Conservation (phyloP, 2,329 filamentous ascomycete genomes). For the Monascus ruber region DNA sequence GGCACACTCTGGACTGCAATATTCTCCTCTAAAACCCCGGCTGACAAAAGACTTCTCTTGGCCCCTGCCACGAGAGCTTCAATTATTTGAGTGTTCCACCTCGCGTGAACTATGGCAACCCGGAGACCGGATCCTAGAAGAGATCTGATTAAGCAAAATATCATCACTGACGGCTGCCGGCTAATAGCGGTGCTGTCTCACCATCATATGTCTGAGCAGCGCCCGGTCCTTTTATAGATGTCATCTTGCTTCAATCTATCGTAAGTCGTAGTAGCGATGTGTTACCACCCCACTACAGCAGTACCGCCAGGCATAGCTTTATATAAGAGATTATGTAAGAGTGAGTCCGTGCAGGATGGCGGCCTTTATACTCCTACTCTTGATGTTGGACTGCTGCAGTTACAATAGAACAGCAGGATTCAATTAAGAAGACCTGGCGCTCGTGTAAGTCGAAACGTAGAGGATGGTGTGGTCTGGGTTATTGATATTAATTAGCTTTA, state of each 20-base stretch:
- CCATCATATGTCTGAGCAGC: constrained; percentile 47
- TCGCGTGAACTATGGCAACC: constrained; percentile 88
- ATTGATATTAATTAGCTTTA: no score
- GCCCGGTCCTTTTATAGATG: constrained; percentile 52
- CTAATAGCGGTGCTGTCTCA: constrained; percentile 16
- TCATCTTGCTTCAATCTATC: constrained; percentile 28
- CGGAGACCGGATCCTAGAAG: constrained; percentile 57
- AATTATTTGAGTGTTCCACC: constrained; percentile 89
- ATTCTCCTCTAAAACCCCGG: constrained; percentile 77
- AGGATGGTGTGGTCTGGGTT: no score
- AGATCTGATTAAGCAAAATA: constrained; percentile 6
- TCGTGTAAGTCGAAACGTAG: no score
- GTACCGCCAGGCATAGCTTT: no score
- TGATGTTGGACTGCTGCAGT: no score
- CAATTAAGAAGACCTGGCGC: no score
- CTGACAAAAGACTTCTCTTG: constrained; percentile 62
- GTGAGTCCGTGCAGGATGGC: neutral
- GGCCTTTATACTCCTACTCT: no score
- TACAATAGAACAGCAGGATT: no score
- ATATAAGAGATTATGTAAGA: neutral
- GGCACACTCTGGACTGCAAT: constrained; percentile 85
- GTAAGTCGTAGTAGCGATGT: neutral
- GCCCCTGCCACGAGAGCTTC: constrained; percentile 71
- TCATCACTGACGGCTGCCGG: no score
- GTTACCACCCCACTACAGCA: no score